These are phyloP conservation scores for Monilinia fructicola DNA, from an alignment of 2,329 filamentous ascomycete species.

Conservation along the genomic window DNA sequence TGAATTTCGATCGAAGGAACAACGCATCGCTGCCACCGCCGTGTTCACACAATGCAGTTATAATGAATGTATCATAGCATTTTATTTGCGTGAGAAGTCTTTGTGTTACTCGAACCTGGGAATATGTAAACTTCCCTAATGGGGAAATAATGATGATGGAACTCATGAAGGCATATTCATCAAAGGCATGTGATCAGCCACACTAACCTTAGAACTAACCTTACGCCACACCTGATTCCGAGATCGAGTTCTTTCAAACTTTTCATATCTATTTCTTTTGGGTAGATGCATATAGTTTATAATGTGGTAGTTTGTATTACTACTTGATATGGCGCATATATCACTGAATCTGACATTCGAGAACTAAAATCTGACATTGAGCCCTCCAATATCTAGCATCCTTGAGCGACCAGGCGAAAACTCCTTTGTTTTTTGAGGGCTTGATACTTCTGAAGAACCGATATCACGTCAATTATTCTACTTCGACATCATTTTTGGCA, in stretches of 20 bases:
- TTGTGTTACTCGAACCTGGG: not conserved
- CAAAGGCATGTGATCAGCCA: not conserved
- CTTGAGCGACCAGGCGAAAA: no score
- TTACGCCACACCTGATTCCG: slow-evolving; percentile 3
- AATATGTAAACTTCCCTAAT: not conserved
- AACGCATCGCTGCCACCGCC: not conserved
- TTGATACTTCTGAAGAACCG: not conserved
- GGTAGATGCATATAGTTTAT: not conserved
- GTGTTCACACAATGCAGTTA: not conserved
- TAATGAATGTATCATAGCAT: not conserved
- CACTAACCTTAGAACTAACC: not conserved
- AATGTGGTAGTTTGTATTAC: not conserved
- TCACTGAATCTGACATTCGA: not conserved
- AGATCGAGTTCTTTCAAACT: not conserved
- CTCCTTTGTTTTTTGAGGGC: not conserved
- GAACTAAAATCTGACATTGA: not conserved
- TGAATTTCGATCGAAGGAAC: not conserved
- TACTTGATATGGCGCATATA: not conserved
- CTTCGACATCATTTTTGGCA: not conserved
- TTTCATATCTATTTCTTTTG: not conserved
- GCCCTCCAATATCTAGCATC: not conserved
- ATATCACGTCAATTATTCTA: not conserved
- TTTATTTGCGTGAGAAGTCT: not conserved
- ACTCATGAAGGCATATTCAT: not conserved
- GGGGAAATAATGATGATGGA: not conserved